Percentiles rank a stretch among this genome's conserved stretches.
phyloP scores from a whole-genome alignment of 257 asterid species.

The Paulownia fortunei region DNA sequence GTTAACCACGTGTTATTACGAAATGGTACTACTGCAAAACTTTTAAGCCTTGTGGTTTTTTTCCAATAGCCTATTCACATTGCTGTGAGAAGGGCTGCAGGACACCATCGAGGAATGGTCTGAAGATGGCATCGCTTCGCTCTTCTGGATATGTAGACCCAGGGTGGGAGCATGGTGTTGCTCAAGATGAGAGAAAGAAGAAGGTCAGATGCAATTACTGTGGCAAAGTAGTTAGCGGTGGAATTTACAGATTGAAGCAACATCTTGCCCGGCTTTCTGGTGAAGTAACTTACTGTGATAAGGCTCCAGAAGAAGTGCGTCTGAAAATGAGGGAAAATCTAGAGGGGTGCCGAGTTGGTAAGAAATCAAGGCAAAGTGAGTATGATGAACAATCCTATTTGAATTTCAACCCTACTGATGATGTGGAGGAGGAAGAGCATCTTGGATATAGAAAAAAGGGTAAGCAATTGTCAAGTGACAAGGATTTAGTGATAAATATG shows the following conservation, averaged over 20 bases:
- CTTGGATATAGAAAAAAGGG: conserved; percentile 66
- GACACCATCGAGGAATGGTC: conserved; percentile 39
- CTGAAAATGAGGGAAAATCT: conserved; percentile 76
- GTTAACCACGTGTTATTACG: neutral
- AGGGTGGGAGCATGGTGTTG: conserved; percentile 94
- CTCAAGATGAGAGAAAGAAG: conserved; percentile 90
- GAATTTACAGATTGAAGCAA: conserved; percentile 89
- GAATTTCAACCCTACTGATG: conserved; percentile 58
- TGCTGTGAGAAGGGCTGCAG: neutral
- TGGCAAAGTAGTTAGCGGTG: conserved; percentile 92
- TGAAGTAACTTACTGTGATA: conserved; percentile 89
- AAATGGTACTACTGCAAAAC: neutral
- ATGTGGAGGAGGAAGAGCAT: conserved; percentile 68
- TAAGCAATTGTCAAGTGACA: conserved; percentile 66
- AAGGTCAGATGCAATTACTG: conserved; percentile 91
- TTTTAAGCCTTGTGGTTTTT: neutral
- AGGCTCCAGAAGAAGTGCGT: conserved; percentile 86
- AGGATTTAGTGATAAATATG: conserved; percentile 63
- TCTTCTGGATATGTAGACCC: conserved; percentile 82
- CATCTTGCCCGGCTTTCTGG: conserved; percentile 92
- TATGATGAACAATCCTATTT: conserved; percentile 77
- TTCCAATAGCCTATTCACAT: conserved; percentile 16
- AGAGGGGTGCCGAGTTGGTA: conserved; percentile 84
- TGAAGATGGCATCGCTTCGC: conserved; percentile 71
- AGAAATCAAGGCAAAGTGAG: conserved; percentile 70